Percentiles rank a stretch among this genome's conserved stretches.
Conservation (phyloP, 1,139 yeast species). For the Taphrina deformans region DNA sequence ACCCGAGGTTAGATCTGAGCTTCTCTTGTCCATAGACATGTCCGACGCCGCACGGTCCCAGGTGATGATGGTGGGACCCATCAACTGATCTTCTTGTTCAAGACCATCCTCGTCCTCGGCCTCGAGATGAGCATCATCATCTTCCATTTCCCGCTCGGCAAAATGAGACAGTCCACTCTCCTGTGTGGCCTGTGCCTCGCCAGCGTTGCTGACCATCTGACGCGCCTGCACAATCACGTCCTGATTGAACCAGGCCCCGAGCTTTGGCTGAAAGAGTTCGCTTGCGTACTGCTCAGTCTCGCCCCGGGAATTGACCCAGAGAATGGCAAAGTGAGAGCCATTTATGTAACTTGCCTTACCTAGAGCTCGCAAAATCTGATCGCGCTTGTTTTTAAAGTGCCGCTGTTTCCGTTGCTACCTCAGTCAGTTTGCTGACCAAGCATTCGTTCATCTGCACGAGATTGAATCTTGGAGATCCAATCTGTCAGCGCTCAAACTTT, state of each 20-base stretch:
- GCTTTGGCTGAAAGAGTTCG: constrained; percentile 31
- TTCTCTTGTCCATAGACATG: neutral
- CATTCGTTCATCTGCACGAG: neutral
- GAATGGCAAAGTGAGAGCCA: constrained; percentile 35
- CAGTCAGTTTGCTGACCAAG: constrained; percentile 9
- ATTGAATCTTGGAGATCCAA: neutral
- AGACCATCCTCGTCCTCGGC: constrained; percentile 10
- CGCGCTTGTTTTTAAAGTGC: constrained; percentile 33
- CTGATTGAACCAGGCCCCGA: constrained; percentile 31
- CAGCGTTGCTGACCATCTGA: constrained; percentile 15
- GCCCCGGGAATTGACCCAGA: constrained; percentile 34
- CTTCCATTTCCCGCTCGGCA: constrained; percentile 1
- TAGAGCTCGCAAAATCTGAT: constrained; percentile 30
- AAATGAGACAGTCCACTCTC: constrained; percentile 1
- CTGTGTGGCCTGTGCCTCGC: constrained; percentile 1
- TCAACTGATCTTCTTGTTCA: constrained; percentile 3
- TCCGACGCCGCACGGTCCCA: constrained; percentile 6
- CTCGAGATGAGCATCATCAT: constrained; percentile 8
- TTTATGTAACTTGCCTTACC: constrained; percentile 33
- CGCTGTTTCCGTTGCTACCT: constrained; percentile 27
- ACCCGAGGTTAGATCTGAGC: neutral
- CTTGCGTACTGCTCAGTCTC: constrained; percentile 33
- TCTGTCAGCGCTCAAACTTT: neutral
- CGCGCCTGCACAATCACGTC: constrained; percentile 32
- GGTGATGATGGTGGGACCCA: neutral